These are phyloP conservation scores for Coprinopsis cinerea DNA, from an alignment of 768 basidiomycete species.

Conservation along the genomic window DNA sequence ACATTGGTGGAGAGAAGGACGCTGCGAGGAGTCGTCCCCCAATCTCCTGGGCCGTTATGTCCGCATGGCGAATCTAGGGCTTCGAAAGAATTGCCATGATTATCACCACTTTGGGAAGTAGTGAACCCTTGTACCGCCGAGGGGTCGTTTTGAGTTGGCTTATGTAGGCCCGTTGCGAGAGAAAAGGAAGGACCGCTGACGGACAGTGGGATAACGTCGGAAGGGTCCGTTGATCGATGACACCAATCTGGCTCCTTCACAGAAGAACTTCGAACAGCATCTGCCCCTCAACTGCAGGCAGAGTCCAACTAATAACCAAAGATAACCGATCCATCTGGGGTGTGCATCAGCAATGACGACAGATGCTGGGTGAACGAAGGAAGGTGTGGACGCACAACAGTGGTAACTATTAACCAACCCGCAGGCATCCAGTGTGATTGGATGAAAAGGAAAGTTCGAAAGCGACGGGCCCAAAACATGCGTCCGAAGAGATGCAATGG, in stretches of 20 bases:
- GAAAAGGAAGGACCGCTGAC: not conserved
- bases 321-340: not conserved
- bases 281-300: not conserved
- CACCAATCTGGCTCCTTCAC: not conserved
- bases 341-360: not conserved
- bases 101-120: conserved; percentile 17
- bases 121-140: conserved; percentile 9
- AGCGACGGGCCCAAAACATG: not conserved
- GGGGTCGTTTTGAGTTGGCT: not conserved
- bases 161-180: too few species aligned
- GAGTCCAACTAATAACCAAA: not conserved
- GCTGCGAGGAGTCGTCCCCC: not conserved
- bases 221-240: not conserved
- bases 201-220: not conserved
- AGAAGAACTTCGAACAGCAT: conserved; percentile 1
- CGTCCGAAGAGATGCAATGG: not conserved
- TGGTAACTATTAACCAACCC: not conserved
- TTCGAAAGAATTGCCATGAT: conserved; percentile 18
- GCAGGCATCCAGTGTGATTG: not conserved
- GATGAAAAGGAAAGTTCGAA: not conserved
- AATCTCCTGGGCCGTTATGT: conserved; percentile 2
- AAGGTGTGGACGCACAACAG: not conserved
- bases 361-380: not conserved
- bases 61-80: conserved; percentile 11
- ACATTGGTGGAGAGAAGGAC: not conserved